Percentiles rank a stretch among this genome's conserved stretches.
Evolutionary conservation across 148 eudicot genomes (phyloP).

Genomic region (Fagopyrum esculentum): DNA sequence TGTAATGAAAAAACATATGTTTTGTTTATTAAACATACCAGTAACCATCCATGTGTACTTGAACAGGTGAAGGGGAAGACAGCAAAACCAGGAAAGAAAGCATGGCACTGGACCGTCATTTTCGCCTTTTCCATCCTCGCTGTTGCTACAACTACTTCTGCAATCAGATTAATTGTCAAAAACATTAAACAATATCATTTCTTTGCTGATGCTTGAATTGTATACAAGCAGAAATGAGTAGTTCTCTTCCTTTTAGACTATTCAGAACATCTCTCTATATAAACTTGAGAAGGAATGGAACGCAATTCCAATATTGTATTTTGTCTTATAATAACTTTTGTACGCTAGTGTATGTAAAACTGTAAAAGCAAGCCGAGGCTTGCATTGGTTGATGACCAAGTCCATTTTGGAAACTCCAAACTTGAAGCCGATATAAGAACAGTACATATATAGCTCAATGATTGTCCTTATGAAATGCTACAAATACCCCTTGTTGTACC

Average conservation of each 20-base stretch:
- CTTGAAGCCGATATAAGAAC: too few species aligned
- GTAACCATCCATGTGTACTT: background rate
- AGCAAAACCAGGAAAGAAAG: slow-evolving; percentile 12
- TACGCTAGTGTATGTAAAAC: too few species aligned
- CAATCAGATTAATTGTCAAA: slow-evolving; percentile 19
- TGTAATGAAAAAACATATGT: background rate
- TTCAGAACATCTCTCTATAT: too few species aligned
- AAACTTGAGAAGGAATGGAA: too few species aligned
- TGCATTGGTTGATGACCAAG: too few species aligned
- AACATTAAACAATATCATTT: slow-evolving; percentile 18
- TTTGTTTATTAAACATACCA: background rate
- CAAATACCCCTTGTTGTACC: too few species aligned
- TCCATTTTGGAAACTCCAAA: too few species aligned
- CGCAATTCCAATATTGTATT: too few species aligned
- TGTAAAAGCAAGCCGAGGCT: too few species aligned
- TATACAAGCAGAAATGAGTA: background rate
- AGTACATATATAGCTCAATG: too few species aligned
- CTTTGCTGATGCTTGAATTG: slow-evolving; percentile 17
- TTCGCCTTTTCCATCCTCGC: slow-evolving; percentile 16
- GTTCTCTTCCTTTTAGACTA: background rate
- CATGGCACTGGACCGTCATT: slow-evolving; percentile 28
- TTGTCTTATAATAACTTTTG: too few species aligned
- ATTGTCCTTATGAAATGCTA: too few species aligned
- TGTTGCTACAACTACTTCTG: slow-evolving; percentile 20
- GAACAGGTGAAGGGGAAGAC: slow-evolving; percentile 20